Evolutionary conservation across 768 basidiomycete species (phyloP), one percentile per base, ranked within the genome.

Genomic region (Agrocybe chaxingu): DNA sequence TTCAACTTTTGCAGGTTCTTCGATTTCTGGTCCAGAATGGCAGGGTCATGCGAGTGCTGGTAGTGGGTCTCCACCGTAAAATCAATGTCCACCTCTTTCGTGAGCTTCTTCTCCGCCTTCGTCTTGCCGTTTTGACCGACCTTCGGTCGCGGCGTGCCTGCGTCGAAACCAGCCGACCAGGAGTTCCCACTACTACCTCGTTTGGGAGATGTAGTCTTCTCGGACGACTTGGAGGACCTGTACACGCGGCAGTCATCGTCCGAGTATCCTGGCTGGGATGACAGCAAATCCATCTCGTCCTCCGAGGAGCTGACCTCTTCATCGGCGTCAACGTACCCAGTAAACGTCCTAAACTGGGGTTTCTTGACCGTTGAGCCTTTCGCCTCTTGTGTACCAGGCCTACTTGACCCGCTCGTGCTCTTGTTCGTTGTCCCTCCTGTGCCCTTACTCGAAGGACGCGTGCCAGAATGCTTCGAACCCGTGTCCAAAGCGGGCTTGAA

Each of bases 211-310:
- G 40, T 42, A 29, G 42, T 4, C 10, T 30, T 7, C 7, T 59
- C 53, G 1, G 3, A 31, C 24, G 8, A 39, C 8, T 48, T 46
- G 44, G 10, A 4, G 11, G 24, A 47, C 48, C 3, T 50, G 48
- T 34, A 29, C 43, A 43, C 44, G 47, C 36, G 45, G 54, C 24
- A 11, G 30, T 35, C 40, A 36, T 55, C 52, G 16, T 57, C 44
- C 8, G 34, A 41, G 13, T 47, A 41, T 33, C 36, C 29, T 10
- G 37, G 39, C 36, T 58, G 56, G 7, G 63, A 55, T 4, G 64
- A 61, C 13, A 65, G 41, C 11, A 55, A 50, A 50, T 66, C 60
- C 32, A 66, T 47, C 50, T 61, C 57, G 46, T 61, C 60, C 1
- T 51, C 55, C 6, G 52, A 54, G 3, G 24, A 24, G 24, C 24